Evolutionary conservation across 768 basidiomycete species (phyloP).

Genomic region (Omphalotus guepiniiformis): DNA sequence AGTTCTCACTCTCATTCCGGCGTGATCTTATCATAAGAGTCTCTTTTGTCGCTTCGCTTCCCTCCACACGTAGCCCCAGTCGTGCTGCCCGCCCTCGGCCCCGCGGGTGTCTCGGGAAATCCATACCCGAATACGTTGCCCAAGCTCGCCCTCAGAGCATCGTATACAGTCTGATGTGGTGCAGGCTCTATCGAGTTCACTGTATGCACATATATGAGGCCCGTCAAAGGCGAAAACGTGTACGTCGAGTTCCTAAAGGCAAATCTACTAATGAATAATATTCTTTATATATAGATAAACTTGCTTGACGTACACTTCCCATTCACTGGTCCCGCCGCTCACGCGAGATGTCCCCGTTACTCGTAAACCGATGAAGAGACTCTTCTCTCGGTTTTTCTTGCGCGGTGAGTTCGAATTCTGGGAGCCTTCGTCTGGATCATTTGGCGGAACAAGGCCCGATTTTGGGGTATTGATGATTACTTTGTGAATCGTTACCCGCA

Average conservation of each 20-base stretch:
- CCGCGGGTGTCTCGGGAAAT: no score
- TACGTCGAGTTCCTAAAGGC: no score
- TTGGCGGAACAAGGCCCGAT: background rate
- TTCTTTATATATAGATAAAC: no score
- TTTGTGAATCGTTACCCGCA: background rate
- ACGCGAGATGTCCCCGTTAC: constrained; percentile 1
- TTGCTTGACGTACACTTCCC: constrained; percentile 6
- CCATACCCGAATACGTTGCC: no score
- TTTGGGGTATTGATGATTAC: background rate
- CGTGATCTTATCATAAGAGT: no score
- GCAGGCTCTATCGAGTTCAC: constrained; percentile 7
- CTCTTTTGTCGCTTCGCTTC: no score
- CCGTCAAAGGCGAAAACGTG: background rate
- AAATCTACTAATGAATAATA: no score
- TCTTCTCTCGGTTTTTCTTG: constrained; percentile 3
- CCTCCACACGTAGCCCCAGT: no score
- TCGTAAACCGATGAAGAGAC: constrained; percentile 2
- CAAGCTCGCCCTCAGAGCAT: background rate
- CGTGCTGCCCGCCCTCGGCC: no score
- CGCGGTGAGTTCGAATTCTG: background rate
- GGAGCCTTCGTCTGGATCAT: background rate
- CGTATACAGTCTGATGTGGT: constrained; percentile 1
- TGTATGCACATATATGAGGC: background rate
- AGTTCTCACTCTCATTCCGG: no score
- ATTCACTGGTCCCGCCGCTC: background rate